Conservation (phyloP, 495 filamentous ascomycete species). For the Ascobolus immersus region DNA sequence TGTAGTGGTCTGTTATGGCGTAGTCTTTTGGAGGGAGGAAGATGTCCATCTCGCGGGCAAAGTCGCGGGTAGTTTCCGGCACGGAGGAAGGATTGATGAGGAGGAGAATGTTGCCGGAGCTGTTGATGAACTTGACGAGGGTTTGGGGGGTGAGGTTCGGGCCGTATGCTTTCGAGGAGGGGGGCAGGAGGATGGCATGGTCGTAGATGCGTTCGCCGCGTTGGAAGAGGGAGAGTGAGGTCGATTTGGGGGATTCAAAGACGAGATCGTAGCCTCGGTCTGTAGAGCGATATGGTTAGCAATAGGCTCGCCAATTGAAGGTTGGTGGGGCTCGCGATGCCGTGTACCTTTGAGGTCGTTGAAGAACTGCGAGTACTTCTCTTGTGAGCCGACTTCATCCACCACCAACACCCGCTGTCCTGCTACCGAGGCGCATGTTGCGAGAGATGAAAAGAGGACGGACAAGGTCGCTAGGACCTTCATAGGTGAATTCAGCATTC, state of each 20-base stretch:
- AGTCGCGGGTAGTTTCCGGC: conserved; percentile 52
- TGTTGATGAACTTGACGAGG: conserved; percentile 75
- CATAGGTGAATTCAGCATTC: too few relatives aligned
- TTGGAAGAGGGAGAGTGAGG: conserved; percentile 55
- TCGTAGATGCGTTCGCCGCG: conserved; percentile 75
- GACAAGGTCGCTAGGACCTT: too few relatives aligned
- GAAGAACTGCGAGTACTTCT: conserved; percentile 72
- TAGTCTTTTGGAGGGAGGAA: conserved; percentile 57
- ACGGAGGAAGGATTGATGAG: conserved; percentile 49
- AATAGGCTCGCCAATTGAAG: background rate
- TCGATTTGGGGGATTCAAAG: conserved; percentile 68
- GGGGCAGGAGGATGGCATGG: conserved; percentile 66
- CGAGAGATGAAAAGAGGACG: conserved; percentile 9
- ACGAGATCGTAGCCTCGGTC: conserved; percentile 56
- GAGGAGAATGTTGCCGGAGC: conserved; percentile 73
- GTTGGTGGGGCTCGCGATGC: conserved; percentile 6
- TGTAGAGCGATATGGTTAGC: conserved; percentile 19
- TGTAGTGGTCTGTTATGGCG: conserved; percentile 82
- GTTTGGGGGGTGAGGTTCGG: conserved; percentile 63
- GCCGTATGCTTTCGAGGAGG: conserved; percentile 72
- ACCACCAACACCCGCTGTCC: conserved; percentile 68
- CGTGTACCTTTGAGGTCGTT: conserved; percentile 50
- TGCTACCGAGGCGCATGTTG: conserved; percentile 17
- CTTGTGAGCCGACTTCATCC: conserved; percentile 52
- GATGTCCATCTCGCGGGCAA: conserved; percentile 79